Evolutionary conservation across 2,329 filamentous ascomycete genomes (phyloP), one percentile per base, ranked within the genome.

Genomic region (Sarocladium brachiariae): DNA sequence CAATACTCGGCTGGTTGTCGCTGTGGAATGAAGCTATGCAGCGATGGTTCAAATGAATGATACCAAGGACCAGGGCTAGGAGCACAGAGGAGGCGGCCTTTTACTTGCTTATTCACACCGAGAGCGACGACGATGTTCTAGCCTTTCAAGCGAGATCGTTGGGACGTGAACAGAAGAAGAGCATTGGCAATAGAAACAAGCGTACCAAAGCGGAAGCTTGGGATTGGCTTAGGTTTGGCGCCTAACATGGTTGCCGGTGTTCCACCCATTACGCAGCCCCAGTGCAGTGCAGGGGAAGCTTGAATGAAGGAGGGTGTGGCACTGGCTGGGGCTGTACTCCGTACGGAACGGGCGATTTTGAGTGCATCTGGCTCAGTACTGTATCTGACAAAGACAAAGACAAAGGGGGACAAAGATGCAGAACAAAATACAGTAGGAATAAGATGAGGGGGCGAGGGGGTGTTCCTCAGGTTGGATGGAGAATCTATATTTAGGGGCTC

Each of bases 201-300:
- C 21, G n/a, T 25, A 18, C 6, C 5, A 23, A 23, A 13, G 43
- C 25, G 18, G 16, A 24, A 45, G 23, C 10, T 19, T 14, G n/a
- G 35, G 46, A 49, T 49, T 49, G 46, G 46, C 19, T 49, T 7
- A 27, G n/a, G 18, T 49, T 49, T 49, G 46, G 46, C 46, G 46
- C 46, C 46, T 11, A 49, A 23, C 30, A 27, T 49, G 46, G n/a
- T n/a, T 48, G 45, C 45, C 21, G 45, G 23, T 14, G 30, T 23
- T 19, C 45, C 30, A 48, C 45, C 7, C 16, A 25, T 16, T 31
- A 13, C 16, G 41, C 16, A 19, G 43, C 16, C 30, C 25, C n/a
- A 30, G 7, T 46, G 41, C 21, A 30, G 8, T 23, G 16, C 10
- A 23, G 39, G 8, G 25, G 25, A 47, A 6, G 27, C 7, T 30